Evolutionary conservation across 1,284 basidiomycete genomes (phyloP).

Genomic region (Cryptococcus maquisensis): DNA sequence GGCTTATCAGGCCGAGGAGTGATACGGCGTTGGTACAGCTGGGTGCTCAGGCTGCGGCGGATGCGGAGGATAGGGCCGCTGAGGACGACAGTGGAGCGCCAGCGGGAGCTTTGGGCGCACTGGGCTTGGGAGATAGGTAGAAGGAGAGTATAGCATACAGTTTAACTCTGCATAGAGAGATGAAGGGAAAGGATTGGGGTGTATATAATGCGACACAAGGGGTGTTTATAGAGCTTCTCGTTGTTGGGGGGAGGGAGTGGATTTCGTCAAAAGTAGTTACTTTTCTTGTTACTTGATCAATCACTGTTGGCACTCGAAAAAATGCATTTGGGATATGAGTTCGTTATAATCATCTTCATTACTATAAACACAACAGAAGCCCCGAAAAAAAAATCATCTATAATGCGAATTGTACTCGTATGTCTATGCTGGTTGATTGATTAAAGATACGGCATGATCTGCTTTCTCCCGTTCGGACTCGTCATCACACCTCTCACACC

Average conservation of each 20-base stretch:
- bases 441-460: not conserved
- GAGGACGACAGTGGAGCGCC: constrained; percentile 4
- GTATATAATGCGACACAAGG: not conserved
- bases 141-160: not conserved
- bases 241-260: not conserved
- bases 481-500: not conserved
- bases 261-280: no score
- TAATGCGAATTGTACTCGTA: not conserved
- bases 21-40: constrained; percentile 33
- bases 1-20: constrained; percentile 24
- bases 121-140: not conserved
- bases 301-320: no score
- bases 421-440: not conserved
- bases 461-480: not conserved
- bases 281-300: no score
- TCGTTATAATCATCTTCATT: no score
- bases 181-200: not conserved
- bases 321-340: no score
- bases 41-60: constrained; percentile 21
- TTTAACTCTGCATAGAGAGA: no score
- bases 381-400: not conserved
- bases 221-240: not conserved
- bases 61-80: constrained; percentile 22
- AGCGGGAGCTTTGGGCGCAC: not conserved
- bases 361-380: no score